Percentiles rank a stretch among this genome's conserved stretches.
phyloP scores from a whole-genome alignment of 2,329 filamentous ascomycete species.

The Zarea fungicola region DNA sequence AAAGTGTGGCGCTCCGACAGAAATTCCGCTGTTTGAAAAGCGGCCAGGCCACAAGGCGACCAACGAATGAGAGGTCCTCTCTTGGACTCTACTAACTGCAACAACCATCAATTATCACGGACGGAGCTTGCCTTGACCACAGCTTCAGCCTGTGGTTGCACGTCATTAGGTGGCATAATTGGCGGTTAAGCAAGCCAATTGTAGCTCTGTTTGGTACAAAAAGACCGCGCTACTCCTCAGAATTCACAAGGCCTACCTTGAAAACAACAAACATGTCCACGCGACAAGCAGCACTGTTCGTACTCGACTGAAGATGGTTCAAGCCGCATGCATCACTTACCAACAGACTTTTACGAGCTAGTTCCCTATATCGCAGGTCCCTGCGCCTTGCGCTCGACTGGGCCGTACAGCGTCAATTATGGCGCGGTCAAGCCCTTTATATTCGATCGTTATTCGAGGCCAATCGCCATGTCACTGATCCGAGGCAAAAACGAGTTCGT shows the following conservation, averaged over 20 bases:
- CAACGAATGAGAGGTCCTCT: neutral
- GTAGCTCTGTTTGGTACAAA: no score
- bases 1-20: neutral
- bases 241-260: neutral
- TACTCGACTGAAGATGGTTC: constrained; percentile 13
- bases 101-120: neutral
- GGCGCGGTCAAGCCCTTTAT: constrained; percentile 94
- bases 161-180: no score
- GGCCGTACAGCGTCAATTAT: constrained; percentile 86
- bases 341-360: constrained; percentile 24
- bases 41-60: constrained; percentile 7
- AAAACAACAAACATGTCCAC: constrained; percentile 32
- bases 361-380: constrained; percentile 82
- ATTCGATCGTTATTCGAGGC: constrained; percentile 93
- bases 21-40: no score
- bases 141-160: no score
- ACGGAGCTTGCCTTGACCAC: no score
- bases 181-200: no score
- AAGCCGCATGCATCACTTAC: neutral
- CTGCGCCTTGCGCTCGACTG: constrained; percentile 93
- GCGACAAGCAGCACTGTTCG: constrained; percentile 48
- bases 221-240: neutral
- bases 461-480: constrained; percentile 79
- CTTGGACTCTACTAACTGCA: neutral
- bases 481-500: constrained; percentile 76